Conservation (phyloP, 176 grass and related monocot genomes). For the Hsuehochloa calcarea region DNA sequence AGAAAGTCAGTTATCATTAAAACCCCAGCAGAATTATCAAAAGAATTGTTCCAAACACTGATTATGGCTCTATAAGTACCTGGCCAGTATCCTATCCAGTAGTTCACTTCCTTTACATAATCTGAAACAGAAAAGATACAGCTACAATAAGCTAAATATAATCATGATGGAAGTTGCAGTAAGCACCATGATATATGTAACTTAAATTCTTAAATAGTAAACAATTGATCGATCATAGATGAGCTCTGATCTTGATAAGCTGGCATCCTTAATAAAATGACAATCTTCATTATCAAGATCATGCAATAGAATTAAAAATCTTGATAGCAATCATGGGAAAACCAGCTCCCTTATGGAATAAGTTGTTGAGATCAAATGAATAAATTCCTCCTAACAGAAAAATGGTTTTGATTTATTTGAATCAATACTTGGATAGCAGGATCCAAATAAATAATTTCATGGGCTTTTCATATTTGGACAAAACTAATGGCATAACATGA, state of each 20-base stretch:
- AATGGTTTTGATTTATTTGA: not conserved
- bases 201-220: slow-evolving; percentile 30
- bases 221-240: slow-evolving; percentile 3
- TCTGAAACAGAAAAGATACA: slow-evolving; percentile 53
- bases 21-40: slow-evolving; percentile 19
- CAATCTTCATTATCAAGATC: not conserved
- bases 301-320: not conserved
- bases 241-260: not conserved
- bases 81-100: slow-evolving; percentile 87
- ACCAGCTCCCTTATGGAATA: not conserved
- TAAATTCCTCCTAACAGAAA: not conserved
- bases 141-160: slow-evolving; percentile 12
- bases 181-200: not conserved
- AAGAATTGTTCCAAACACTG: not conserved
- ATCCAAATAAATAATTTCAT: not conserved
- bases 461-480: not conserved
- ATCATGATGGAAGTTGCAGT: not conserved
- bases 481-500: not conserved
- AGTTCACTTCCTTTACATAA: slow-evolving; percentile 98
- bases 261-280: not conserved
- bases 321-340: not conserved
- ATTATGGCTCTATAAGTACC: slow-evolving; percentile 43
- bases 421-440: not conserved
- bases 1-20: not conserved
- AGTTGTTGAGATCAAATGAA: not conserved